Conservation (phyloP, 352 stramenopile species). For the Phytopythium sindhum region DNA sequence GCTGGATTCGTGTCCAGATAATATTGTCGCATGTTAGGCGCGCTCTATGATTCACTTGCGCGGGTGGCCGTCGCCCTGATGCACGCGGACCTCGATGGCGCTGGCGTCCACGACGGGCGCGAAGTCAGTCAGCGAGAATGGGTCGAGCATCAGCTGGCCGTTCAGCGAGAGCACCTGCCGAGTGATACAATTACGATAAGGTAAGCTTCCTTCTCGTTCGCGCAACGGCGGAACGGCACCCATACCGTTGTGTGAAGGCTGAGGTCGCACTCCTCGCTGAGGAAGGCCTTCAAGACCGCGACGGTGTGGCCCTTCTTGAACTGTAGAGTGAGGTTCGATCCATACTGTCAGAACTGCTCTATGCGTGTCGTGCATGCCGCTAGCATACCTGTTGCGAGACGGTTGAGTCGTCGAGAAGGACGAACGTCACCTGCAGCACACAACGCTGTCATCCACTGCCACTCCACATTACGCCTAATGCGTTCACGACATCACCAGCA, state of each 20-base stretch:
- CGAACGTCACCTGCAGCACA: slow-evolving; percentile 38
- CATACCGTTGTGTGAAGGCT: slow-evolving; percentile 30
- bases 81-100: slow-evolving; percentile 44
- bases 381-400: slow-evolving; percentile 30
- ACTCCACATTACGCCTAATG: not conserved
- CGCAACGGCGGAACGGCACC: no score
- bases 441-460: not conserved
- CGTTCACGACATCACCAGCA: not conserved
- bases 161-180: slow-evolving; percentile 41
- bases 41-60: slow-evolving; percentile 22
- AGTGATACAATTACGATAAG: not conserved
- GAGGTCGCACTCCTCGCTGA: slow-evolving; percentile 52
- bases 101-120: slow-evolving; percentile 25
- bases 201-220: not conserved
- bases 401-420: slow-evolving; percentile 54
- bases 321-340: slow-evolving; percentile 16
- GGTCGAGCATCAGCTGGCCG: slow-evolving; percentile 43
- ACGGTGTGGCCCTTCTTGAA: slow-evolving; percentile 71
- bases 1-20: no score
- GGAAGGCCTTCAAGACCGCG: slow-evolving; percentile 53
- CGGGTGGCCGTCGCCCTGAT: slow-evolving; percentile 12
- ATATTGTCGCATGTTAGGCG: not conserved
- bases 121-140: slow-evolving; percentile 67
- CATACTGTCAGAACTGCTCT: not conserved
- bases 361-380: not conserved